These are phyloP conservation scores for Neoscytalidium dimidiatum DNA, from an alignment of 2,329 filamentous ascomycete species.

Conservation along the genomic window DNA sequence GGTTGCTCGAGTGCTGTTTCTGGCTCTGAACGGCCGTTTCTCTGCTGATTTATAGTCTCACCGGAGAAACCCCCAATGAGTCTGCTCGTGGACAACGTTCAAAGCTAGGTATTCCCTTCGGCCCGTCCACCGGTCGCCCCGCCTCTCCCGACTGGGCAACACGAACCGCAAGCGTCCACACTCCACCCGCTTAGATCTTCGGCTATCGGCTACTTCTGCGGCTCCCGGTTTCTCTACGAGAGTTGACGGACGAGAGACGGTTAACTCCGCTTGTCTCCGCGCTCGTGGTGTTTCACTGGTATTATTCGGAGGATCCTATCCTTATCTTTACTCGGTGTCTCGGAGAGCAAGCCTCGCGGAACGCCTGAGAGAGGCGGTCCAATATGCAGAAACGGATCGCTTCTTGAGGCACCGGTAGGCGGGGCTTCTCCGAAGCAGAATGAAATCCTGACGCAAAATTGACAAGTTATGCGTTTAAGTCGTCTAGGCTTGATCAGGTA, in stretches of 20 bases:
- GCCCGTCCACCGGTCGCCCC: background rate
- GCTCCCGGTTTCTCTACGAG: background rate
- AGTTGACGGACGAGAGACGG: background rate
- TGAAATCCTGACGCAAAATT: too few relatives aligned
- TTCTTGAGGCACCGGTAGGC: background rate
- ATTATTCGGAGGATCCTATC: too few relatives aligned
- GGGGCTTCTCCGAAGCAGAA: background rate
- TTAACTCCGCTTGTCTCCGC: background rate
- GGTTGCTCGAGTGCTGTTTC: background rate
- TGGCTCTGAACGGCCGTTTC: background rate
- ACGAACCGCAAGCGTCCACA: background rate
- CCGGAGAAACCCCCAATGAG: background rate
- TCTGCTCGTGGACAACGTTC: background rate
- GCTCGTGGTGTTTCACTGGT: background rate
- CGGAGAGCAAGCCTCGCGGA: background rate
- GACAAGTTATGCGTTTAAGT: too few relatives aligned
- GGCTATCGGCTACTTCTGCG: background rate
- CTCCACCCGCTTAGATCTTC: background rate
- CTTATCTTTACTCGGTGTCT: background rate
- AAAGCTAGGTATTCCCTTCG: background rate
- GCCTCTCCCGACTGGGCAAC: background rate
- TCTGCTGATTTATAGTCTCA: background rate
- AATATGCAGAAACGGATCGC: background rate
- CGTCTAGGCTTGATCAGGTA: background rate
- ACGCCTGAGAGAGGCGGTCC: background rate